Evolutionary conservation across 345 rosid genomes (phyloP), one percentile per base, ranked within the genome.

Genomic region (Eucalyptus paniculata): DNA sequence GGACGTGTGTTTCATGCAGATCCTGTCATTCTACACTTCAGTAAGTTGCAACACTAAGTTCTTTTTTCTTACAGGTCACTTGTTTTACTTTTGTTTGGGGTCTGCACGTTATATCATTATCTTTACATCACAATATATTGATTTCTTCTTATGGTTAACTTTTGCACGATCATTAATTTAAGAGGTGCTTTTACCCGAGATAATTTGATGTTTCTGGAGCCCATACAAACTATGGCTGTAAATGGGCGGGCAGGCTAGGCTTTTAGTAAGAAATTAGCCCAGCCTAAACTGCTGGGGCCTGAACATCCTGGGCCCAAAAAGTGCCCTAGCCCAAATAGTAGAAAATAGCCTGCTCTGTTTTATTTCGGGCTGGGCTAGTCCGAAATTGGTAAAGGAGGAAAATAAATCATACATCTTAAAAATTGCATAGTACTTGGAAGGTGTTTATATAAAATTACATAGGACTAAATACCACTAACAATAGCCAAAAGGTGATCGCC

Each of bases 1-100:
- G 99, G 99, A 51, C 93, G 93, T 32, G 96, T 97, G 91, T 97
- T 97, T 91, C 98, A 96, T 87, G 95, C 99, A 4, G 99, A 96
- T 94, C 99, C 99, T 60, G 95, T 97, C 86, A 88, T 97, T 92
- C 93, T 92, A 67, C 98, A 97, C 92, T 94, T 77, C 95, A 91
- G 99, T 97, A 96, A 93, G 82, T 37, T 72, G 82, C 45, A 72
- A 19, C 45, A 72, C 24, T 72, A 72, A 69, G 4, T 34, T 72
- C 14, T 34, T 19, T 69, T 37, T 34, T 72, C 82, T 72, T 72
- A 6, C 45, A 19, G 26, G 37, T 72, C 45, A 86, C 40, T 49
- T 26, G 10, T 83, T 83, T 44, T 83, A 83, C 34, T 24, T 42
- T 45, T 83, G 23, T 44, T 44, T 86, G 88, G 62, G 88, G 45